Evolutionary conservation across 1,139 yeast genomes (phyloP).

Genomic region (Geotrichum candidum): DNA sequence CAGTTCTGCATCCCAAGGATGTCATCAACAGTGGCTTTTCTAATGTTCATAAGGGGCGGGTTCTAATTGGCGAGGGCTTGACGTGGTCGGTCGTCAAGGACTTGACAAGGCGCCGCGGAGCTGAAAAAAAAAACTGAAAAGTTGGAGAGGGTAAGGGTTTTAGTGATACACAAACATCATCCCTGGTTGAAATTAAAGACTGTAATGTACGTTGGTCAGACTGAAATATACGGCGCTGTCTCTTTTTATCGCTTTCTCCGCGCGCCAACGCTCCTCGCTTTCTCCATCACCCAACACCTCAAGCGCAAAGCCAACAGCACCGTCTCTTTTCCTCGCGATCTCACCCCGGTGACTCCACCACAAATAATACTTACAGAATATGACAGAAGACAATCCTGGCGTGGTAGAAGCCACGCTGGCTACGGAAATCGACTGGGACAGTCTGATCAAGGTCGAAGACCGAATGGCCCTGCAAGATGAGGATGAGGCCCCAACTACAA

Average conservation of each 20-base stretch:
- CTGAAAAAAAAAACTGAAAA: background rate
- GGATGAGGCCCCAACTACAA: conserved; percentile 1
- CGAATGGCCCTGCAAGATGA: conserved; percentile 11
- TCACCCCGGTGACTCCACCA: background rate
- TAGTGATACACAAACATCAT: background rate
- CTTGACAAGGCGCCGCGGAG: background rate
- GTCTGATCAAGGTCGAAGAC: conserved; percentile 7
- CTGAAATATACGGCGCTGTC: background rate
- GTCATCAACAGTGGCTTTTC: conserved; percentile 83
- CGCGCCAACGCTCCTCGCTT: background rate
- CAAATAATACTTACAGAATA: background rate
- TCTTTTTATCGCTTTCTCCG: background rate
- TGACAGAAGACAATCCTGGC: background rate
- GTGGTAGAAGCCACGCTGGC: background rate
- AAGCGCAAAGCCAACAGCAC: background rate
- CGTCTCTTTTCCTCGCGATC: background rate
- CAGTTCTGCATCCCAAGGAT: conserved; percentile 96
- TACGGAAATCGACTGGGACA: conserved; percentile 12
- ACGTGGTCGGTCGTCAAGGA: background rate
- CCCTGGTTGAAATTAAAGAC: background rate
- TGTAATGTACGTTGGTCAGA: background rate
- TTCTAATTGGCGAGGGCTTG: background rate
- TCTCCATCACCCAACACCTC: background rate
- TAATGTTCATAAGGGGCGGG: conserved; percentile 51
- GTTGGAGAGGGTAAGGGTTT: background rate